Base-by-base conservation (phyloP, 192 early-diverging fungal genomes). In the Funneliformis mosseae region DNA sequence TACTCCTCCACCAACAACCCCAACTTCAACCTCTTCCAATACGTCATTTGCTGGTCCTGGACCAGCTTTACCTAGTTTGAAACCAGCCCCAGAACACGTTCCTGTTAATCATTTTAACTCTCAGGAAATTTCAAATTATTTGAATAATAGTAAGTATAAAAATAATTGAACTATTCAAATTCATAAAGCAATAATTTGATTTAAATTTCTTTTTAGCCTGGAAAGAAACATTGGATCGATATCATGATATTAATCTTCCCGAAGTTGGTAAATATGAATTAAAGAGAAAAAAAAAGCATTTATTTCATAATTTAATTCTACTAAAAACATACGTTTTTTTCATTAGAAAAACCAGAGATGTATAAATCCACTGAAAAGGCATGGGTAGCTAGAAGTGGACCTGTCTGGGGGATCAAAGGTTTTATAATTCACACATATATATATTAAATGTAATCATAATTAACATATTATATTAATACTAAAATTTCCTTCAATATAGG, bases 71-170 rank as follows among this genome's bases (percentile, higher is more conserved):
- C 68, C 68, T 41, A 70, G 68, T 50, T 43, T 70, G 28, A 60
- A 68, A 55, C 50, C 64, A 14, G 11, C 46, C 16, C 64, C 70
- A 12, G 67, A 79, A 23, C 78, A 79, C 71, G 45, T 79, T 68
- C 68, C 78, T 28, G 48, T 79, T 38, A 79, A 79, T 79, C 50
- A 70, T 25, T 79, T 79, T 39, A 79, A 79, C 41, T n/a, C 78
- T 23, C 48, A 48, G 45, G 78, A 79, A 79, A 68, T 79, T 79
- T 45, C 66, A 2, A 27, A 42, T 68, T 79, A 41, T 79, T 55
- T 79, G 14, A 79, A 70, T 79, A 79, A 59, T n/a, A 66, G 78
- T 79, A 71, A 60, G 78, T 67, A 25, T 9, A 1, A 28, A 27
- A 18, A 23, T 39, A n/a, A 23, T 50, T 50, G 48, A 70, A 42